Evolutionary conservation across 345 rosid species (phyloP), one percentile per base, ranked within the genome.

Genomic region (Citrus mangshanensis): DNA sequence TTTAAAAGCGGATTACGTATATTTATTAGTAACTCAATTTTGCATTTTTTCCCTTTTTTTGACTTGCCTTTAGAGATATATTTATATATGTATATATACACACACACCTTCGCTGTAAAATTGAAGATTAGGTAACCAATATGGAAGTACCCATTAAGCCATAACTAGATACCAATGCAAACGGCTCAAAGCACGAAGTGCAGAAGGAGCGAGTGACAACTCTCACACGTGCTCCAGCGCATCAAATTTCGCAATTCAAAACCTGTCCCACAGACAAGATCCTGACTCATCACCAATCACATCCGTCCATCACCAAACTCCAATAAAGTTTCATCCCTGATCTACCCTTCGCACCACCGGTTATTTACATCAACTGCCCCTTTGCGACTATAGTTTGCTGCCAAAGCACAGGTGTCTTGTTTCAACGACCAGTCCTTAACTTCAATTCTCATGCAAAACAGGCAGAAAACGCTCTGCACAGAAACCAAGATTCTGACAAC

Each of bases 401-500:
- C 49, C 7, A 13, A 40, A 3, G 9, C 35, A 21, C 28, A 66
- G n/a, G 9, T 9, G 6, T 66, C 4, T 9, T 1, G 46, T 34
- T 35, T 56, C 13, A 35, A n/a, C 28, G 63, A 28, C 76, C 76
- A 42, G n/a, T 58, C 13, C 40, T 40, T 18, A 24, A n/a, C 10
- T 70, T 51, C 49, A 62, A 34, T 35, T 35, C 30, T 61, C 82
- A 75, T 80, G 76, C 71, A 75, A 21, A 35, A 3, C 35, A 0
- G 32, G 28, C 8, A 2, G 16, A 21, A 51, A 51, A 7, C 16
- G 71, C 77, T 32, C 24, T 0, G 16, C 77, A 64, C 76, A 70
- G n/a, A 70, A 13, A 68, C 79, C 73, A 14, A 70, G 77, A 64
- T 81, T 71, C 77, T 70, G 76, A 62, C 4, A 70, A 34, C 72